phyloP scores from a whole-genome alignment of 805 yeast species.

The Kuraishia borneana region DNA sequence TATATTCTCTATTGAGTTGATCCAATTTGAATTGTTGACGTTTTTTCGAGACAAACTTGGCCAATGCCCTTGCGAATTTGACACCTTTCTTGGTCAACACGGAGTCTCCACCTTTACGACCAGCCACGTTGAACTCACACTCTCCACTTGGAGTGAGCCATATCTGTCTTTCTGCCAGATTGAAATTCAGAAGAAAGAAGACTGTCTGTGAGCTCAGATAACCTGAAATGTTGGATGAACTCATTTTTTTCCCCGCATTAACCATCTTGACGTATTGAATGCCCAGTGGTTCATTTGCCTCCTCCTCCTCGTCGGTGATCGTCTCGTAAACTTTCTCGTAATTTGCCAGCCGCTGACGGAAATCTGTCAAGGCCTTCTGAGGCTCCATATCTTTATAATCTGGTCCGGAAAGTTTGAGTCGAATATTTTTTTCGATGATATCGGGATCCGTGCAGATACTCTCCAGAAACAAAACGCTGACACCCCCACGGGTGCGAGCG shows the following conservation, averaged over 20 bases:
- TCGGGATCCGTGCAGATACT: conserved; percentile 75
- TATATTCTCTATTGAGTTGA: conserved; percentile 19
- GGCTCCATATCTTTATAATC: conserved; percentile 85
- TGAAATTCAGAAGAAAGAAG: conserved; percentile 35
- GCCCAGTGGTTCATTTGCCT: conserved; percentile 31
- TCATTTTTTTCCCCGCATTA: conserved; percentile 48
- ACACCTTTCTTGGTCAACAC: conserved; percentile 16
- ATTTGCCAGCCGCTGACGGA: conserved; percentile 66
- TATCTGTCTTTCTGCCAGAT: conserved; percentile 22
- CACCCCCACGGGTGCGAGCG: conserved; percentile 17
- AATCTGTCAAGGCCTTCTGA: conserved; percentile 67
- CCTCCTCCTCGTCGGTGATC: conserved; percentile 48
- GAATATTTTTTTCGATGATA: conserved; percentile 73
- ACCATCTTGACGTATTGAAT: conserved; percentile 53
- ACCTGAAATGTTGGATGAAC: conserved; percentile 45
- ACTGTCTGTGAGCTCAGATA: conserved; percentile 47
- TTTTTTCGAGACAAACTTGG: conserved; percentile 21
- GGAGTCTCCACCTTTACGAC: conserved; percentile 22
- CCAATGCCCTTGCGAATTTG: conserved; percentile 20
- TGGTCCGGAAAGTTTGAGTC: conserved; percentile 84
- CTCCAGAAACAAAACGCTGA: conserved; percentile 41
- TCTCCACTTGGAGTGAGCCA: conserved; percentile 25
- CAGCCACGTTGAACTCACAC: conserved; percentile 13
- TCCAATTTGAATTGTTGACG: conserved; percentile 22
- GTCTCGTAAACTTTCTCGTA: conserved; percentile 89